Base-by-base conservation (phyloP, 2,329 filamentous ascomycete species). In the Fusarium avenaceum region DNA sequence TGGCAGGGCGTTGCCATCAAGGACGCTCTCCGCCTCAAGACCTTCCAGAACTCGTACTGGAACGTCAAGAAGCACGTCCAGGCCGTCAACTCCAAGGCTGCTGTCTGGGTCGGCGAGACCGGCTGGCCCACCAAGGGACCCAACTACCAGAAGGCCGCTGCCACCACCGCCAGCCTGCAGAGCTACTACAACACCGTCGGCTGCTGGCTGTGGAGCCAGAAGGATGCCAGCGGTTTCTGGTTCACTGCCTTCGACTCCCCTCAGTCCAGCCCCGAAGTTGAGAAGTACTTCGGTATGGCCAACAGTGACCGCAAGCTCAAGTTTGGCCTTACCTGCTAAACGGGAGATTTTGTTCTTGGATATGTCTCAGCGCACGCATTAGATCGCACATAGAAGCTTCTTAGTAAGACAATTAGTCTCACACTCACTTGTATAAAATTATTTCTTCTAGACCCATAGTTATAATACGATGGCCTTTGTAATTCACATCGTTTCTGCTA, bases 211-310 rank as follows among this genome's bases (percentile, higher is more conserved):
- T 72, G 70, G 70, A 9, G 33, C 19, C 65, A 68, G 55, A 50
- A 61, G 22, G 60, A 61, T 14, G 48, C 52, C 19, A 72, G 70
- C 35, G 68, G 50, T 20, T 72, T 72, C 52, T 72, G 70, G 70
- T 72, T 72, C 57, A 72, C 70, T 20, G 70, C 70, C 13, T 72
- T 72, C 9, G 70, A 72, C 6, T 17, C 67, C 3, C 70, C 70
- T 1, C 14, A 38, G 0, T 45, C 63, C 13, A 71, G 19, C 17
- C 66, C 70, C 1, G 65, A 72, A 63, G 70, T 71, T 26, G 70
- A 72, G 70, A 71, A 70, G 47, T 60, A 72, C 43, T 72, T 72
- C 4, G 70, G 70, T 24, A n/a, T 72, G 26, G 70, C 70, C 5
- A 65, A 71, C 50, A 28, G 50, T 14, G 63, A 62, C 15, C 70